Evolutionary conservation across 1,284 basidiomycete species (phyloP), one percentile per base, ranked within the genome.

Genomic region (Ganoderma sinense): DNA sequence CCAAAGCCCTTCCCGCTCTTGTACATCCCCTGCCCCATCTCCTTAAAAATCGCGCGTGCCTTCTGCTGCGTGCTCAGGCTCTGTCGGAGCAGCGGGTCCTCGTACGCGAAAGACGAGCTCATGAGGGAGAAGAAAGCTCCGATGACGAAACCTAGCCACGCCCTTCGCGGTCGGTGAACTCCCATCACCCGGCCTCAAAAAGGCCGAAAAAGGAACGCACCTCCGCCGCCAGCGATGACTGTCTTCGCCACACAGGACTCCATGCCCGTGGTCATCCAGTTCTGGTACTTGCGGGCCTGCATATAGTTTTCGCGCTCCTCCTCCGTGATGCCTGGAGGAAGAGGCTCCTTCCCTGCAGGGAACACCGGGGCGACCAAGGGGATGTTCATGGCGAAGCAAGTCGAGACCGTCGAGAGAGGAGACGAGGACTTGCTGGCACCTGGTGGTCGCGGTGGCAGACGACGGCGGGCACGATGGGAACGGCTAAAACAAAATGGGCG

Each of bases 101-200:
- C 97, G 77, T 98, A 97, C 33, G 94, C 93, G 79, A 99, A 97
- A 40, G 95, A 96, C 16, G 96, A 87, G 56, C 94, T 96, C 96
- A 99, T 97, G 71, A 99, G 87, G 1, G 96, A 95, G 84, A 99
- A 96, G 85, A 99, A 97, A 39, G 93, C 97, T 73, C 97, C 98
- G 62, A 99, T 87, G 14, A 88, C 97, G 78, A 99, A 92, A 69
- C 96, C 97, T 94, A 80, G 62, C 67, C 68, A 64, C 45, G 68
- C 64, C 65, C 68, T 75, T 77, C 73, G 10, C 36, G 40, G 36
- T 61, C 40, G 59, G 56, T 59, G 56, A 59, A 59, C 56, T 59
- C 56, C 56, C 56, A 59, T 39, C 65, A 41, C 60, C 0, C 31
- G 51, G 39, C 41, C n/a, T 6, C 23, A 8, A 41, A 18, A 51